Percentiles rank a stretch among this genome's conserved stretches.
Conservation (phyloP, 345 rosid species). For the Punica granatum region DNA sequence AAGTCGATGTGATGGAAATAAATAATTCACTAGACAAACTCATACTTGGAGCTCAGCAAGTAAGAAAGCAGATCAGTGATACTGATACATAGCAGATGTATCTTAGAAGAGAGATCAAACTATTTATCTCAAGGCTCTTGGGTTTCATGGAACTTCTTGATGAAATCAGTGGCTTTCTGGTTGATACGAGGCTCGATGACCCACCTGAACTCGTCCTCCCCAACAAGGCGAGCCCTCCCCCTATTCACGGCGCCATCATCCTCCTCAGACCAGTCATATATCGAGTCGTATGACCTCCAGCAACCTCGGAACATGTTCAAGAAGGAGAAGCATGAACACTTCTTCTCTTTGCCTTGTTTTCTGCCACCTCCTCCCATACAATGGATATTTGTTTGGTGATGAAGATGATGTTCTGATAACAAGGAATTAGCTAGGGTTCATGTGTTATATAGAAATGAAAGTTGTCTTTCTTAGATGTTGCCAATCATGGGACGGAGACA, state of each 20-base stretch:
- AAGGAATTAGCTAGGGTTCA: not conserved
- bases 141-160: constrained; percentile 32
- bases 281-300: constrained; percentile 17
- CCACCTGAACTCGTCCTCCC: constrained; percentile 18
- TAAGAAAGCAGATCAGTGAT: too few species aligned
- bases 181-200: constrained; percentile 27
- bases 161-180: constrained; percentile 29
- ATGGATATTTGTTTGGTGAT: not conserved
- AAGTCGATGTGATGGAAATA: not conserved
- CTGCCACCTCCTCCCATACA: constrained; percentile 6
- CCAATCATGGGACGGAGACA: not conserved
- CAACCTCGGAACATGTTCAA: constrained; percentile 28
- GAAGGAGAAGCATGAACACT: constrained; percentile 18
- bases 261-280: constrained; percentile 11
- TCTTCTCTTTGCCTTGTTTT: constrained; percentile 5
- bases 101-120: too few species aligned
- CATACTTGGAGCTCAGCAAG: too few species aligned
- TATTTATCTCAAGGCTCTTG: constrained; percentile 7
- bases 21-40: not conserved
- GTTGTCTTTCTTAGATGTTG: not conserved
- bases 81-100: too few species aligned
- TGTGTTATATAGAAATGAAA: not conserved
- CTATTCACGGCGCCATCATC: constrained; percentile 16
- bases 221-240: not conserved
- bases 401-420: not conserved